A percentile compares a stretch with the other conserved stretches of the same genome.
Evolutionary conservation across 106 monocot species (phyloP).

Genomic region (Dendrobium officinale): DNA sequence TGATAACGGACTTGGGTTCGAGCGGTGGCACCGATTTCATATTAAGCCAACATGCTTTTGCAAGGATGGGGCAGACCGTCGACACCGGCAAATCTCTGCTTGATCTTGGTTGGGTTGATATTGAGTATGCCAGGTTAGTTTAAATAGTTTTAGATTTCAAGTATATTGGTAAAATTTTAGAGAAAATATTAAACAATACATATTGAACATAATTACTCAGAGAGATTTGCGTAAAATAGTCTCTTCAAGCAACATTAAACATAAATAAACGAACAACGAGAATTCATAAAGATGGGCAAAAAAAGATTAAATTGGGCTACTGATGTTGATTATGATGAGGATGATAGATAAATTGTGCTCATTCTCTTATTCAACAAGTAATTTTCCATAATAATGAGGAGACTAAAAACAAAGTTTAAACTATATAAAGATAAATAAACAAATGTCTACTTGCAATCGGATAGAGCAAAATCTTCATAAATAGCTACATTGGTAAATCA

Average conservation of each 20-base stretch:
- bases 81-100: slow-evolving; percentile 46
- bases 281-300: background rate
- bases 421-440: too few relatives aligned
- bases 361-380: too few relatives aligned
- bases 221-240: background rate
- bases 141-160: background rate
- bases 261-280: background rate
- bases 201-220: background rate
- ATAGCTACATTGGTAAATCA: background rate
- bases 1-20: slow-evolving; percentile 52
- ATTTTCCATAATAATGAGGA: too few relatives aligned
- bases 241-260: too few relatives aligned
- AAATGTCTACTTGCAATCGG: background rate
- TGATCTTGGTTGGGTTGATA: slow-evolving; percentile 33
- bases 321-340: too few relatives aligned
- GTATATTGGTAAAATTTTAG: too few relatives aligned
- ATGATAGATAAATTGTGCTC: too few relatives aligned
- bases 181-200: background rate
- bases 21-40: slow-evolving; percentile 66
- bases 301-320: too few relatives aligned
- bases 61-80: slow-evolving; percentile 38
- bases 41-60: slow-evolving; percentile 57
- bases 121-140: slow-evolving; percentile 44
- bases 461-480: background rate
- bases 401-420: too few relatives aligned